Conservation (phyloP, 495 filamentous ascomycete genomes). For the Parachaetomium inaequale region DNA sequence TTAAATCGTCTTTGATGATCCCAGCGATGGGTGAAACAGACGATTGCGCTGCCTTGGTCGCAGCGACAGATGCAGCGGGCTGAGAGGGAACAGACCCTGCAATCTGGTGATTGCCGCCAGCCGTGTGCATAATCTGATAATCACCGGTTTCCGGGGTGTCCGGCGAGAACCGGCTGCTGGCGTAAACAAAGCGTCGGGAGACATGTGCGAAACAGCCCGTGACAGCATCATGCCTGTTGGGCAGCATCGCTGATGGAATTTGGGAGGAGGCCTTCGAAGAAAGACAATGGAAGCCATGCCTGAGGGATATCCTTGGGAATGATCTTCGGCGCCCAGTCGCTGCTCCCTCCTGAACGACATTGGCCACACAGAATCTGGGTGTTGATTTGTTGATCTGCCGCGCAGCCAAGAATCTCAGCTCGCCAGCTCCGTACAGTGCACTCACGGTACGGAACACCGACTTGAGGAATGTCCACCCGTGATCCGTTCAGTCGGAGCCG, state of each 20-base stretch:
- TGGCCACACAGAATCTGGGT: conserved; percentile 1
- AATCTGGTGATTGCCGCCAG: conserved; percentile 3
- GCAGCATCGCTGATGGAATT: not conserved
- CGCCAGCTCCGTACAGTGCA: conserved; percentile 17
- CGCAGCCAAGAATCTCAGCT: conserved; percentile 18
- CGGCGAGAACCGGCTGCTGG: not conserved
- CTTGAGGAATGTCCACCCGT: not conserved
- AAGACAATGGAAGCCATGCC: not conserved
- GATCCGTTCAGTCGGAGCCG: not conserved
- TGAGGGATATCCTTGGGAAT: not conserved
- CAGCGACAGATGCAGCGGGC: conserved; percentile 9
- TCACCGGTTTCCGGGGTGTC: conserved; percentile 16
- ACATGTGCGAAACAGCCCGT: not conserved
- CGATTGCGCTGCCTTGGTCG: not conserved
- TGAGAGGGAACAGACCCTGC: conserved; percentile 5
- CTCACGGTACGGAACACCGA: not conserved
- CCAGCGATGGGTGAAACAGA: not conserved
- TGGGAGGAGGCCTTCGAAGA: not conserved
- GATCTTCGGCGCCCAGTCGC: conserved; percentile 12
- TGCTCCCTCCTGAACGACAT: conserved; percentile 2
- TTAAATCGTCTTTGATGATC: conserved; percentile 3
- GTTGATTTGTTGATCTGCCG: conserved; percentile 25
- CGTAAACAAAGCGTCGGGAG: conserved; percentile 16
- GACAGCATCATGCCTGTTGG: conserved; percentile 10
- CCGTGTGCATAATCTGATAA: conserved; percentile 17